Evolutionary conservation across 208 protist species (phyloP), one percentile per base, ranked within the genome.

Genomic region (Acanthamoeba triangularis): DNA sequence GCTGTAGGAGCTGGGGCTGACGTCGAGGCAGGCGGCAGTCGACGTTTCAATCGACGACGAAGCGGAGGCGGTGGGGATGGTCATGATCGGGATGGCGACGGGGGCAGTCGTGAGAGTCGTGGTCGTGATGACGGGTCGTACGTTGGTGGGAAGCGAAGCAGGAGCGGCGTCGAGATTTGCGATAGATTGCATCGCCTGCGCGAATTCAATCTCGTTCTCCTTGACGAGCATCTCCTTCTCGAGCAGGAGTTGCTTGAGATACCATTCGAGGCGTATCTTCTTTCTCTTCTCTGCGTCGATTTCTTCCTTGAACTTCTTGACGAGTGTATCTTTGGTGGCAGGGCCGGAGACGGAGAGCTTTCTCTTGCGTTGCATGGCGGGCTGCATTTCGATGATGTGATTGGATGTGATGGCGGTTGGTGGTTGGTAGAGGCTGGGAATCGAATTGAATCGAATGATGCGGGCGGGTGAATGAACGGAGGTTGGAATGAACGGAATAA

Each of bases 271-370:
- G 72, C 72, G 72, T 41, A 80, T 80, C 72, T 80, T 80, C 72
- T 80, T 80, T n/a, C 72, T 16, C 72, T 80, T 80, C 72, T 80
- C 72, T 49, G 72, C 72, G n/a, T 80, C 72, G 72, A 80, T 80
- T 49, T 80, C 72, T 47, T 80, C 72, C 72, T 80, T 80, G 72
- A 80, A 80, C 72, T 80, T 80, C 20, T 80, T 80, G 13, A 80
- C 13, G 18, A 80, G 72, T 14, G 72, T 80, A 41, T 13, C 72
- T 49, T 80, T 80, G 72, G 72, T 80, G 72, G 72, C 37, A 28
- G 37, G 72, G 23, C 72, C 72, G 30, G 72, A 80, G 23, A 80
- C 72, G 18, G 72, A 80, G 72, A 80, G 72, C 72, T 80, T 80
- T n/a, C 72, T 41, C 72, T 80, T 80, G 49, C 72, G 72, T 49